These are phyloP conservation scores for Amoebophrya sp. DNA, from an alignment of 169 alveolate species.

Conservation along the genomic window DNA sequence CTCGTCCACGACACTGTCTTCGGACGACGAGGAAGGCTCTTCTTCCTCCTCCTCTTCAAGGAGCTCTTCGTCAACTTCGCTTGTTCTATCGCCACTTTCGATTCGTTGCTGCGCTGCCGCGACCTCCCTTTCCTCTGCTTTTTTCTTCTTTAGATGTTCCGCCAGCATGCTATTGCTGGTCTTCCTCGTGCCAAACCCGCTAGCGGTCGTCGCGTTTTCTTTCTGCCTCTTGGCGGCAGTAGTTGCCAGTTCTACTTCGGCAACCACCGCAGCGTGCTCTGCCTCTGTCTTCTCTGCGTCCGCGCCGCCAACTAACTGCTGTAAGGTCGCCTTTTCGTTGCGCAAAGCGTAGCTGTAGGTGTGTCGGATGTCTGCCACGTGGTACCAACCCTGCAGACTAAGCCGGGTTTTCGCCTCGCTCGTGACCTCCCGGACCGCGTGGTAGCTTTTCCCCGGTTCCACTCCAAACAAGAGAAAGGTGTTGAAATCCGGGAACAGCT, in stretches of 20 bases:
- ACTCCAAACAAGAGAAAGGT: background rate
- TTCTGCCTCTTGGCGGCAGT: background rate
- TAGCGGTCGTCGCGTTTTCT: too few species aligned
- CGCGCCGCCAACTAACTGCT: background rate
- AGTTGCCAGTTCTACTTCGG: background rate
- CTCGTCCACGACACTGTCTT: background rate
- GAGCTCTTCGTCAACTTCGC: background rate
- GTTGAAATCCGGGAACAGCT: background rate
- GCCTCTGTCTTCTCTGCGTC: background rate
- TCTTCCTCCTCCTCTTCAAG: background rate
- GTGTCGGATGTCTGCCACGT: background rate
- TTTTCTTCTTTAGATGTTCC: background rate
- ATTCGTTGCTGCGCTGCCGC: too few species aligned
- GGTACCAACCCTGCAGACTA: conserved; percentile 15
- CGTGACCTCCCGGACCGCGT: conserved; percentile 5
- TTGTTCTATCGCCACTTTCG: background rate
- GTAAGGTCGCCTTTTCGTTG: background rate
- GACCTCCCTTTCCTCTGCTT: background rate
- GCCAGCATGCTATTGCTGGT: background rate
- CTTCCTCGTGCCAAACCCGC: background rate
- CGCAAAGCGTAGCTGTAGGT: background rate
- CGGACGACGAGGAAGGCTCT: background rate
- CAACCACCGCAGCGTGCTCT: background rate
- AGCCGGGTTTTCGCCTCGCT: background rate
- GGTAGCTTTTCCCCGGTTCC: conserved; percentile 11